phyloP scores from a whole-genome alignment of 768 basidiomycete genomes.

The Phlebiopsis flavidoalba region DNA sequence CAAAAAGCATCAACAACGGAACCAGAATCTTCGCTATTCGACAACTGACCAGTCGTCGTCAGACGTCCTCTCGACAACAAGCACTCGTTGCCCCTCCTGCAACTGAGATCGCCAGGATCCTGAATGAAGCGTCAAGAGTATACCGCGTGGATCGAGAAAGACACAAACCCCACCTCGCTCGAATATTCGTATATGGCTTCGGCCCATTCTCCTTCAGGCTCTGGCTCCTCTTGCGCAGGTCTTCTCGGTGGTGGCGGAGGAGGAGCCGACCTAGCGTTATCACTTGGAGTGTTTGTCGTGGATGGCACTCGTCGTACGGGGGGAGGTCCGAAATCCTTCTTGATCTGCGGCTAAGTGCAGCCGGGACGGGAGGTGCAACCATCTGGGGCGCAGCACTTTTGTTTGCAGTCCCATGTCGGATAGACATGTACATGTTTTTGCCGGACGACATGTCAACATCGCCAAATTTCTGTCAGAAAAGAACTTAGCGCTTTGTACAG shows the following conservation, averaged over 20 bases:
- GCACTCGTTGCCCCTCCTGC: conserved; percentile 50
- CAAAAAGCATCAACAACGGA: not conserved
- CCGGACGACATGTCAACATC: conserved; percentile 51
- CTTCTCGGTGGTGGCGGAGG: conserved; percentile 22
- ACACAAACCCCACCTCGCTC: conserved; percentile 42
- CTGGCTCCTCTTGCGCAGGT: conserved; percentile 30
- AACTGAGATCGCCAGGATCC: conserved; percentile 70
- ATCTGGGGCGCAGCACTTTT: conserved; percentile 34
- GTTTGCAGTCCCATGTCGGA: conserved; percentile 38
- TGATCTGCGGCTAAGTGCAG: conserved; percentile 41
- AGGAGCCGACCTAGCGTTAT: conserved; percentile 4
- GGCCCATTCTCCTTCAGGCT: conserved; percentile 64
- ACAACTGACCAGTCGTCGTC: conserved; percentile 71
- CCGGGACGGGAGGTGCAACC: conserved; percentile 28
- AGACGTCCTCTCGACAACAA: conserved; percentile 60
- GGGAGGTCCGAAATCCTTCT: conserved; percentile 47
- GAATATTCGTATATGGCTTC: conserved; percentile 74
- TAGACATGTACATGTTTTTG: conserved; percentile 40
- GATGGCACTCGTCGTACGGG: conserved; percentile 37
- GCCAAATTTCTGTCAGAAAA: conserved; percentile 46
- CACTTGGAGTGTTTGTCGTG: conserved; percentile 6
- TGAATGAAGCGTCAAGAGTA: conserved; percentile 21
- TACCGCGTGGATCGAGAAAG: not conserved
- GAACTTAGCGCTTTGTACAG: not conserved
- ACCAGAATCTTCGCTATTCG: not conserved